Base-by-base conservation (phyloP, 2,329 filamentous ascomycete species). In the Cytospora paraplurivora region DNA sequence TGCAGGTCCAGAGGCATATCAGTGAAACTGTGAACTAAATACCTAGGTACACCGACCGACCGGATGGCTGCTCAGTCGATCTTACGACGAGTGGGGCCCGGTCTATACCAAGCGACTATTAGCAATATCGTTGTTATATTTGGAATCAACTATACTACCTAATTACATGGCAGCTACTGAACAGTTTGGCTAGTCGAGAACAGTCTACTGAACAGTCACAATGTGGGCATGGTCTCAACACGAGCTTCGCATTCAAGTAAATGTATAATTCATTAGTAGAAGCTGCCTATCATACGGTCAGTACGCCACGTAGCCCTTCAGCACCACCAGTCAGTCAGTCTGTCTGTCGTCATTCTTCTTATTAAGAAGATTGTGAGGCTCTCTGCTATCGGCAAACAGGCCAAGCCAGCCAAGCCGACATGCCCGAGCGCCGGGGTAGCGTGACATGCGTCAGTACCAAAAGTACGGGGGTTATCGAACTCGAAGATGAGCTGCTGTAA, bases 361-460 rank as follows among this genome's bases (percentile, higher is more conserved):
- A 19, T 47, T n/a, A 19, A 19, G 37, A 49, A 56, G 44, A 21
- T 56, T 56, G 21, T n/a, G 38, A 19, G 33, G 34, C 56, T 52
- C 37, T 51, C 54, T 54, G 56, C 54, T 62, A 38, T 37, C 58
- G 59, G 53, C 62, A 53, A 55, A 38, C 19, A 56, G 17, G 41
- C 34, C 57, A 38, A 47, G 38, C 58, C n/a, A 44, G 34, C 37
- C 32, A 64, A 41, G 44, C 57, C 62, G 27, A 27, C 27, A 27
- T 27, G 27, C 4, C 27, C 27, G 51, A 59, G 21, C 47, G 27
- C 50, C 37, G 54, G 35, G 34, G 21, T 21, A 52, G 7, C 11
- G 59, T 56, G 54, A 59, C 61, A 67, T 70, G 63, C 69, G 70
- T 71, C 69, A 72, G 70, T 71, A 68, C 55, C 37, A 51, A 38